A percentile compares a stretch with the other conserved stretches of the same genome.
phyloP scores from a whole-genome alignment of 441 rosid genomes.

The Populus hybrid region DNA sequence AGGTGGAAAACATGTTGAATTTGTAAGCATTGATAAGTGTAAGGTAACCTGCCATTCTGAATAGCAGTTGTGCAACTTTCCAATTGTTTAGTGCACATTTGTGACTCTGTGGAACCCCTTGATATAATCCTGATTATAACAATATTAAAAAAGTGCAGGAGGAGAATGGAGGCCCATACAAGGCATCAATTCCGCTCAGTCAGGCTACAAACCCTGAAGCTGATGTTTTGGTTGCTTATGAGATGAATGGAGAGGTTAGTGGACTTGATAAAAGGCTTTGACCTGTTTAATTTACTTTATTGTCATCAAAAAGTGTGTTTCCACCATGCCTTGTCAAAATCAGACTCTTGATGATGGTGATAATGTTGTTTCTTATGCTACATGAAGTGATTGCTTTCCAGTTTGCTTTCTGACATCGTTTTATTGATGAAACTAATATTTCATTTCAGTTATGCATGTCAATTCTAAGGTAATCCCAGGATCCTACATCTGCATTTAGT shows the following conservation, averaged over 20 bases:
- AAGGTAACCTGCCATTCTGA: slow-evolving; percentile 48
- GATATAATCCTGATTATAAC: neutral
- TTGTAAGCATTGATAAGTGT: slow-evolving; percentile 91
- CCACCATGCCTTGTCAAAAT: neutral
- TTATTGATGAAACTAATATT: neutral
- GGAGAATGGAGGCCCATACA: slow-evolving; percentile 97
- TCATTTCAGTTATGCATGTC: neutral
- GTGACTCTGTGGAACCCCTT: neutral
- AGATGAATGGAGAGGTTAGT: slow-evolving; percentile 96
- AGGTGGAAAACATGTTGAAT: slow-evolving; percentile 91
- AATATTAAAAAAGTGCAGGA: slow-evolving; percentile 45
- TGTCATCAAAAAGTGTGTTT: neutral
- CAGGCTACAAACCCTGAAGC: slow-evolving; percentile 95
- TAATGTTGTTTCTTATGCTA: neutral
- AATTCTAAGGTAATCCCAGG: neutral
- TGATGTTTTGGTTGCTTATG: slow-evolving; percentile 95
- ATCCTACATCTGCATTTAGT: neutral
- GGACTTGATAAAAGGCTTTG: neutral
- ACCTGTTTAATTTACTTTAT: neutral
- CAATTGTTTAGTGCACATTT: slow-evolving; percentile 1
- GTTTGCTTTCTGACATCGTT: neutral
- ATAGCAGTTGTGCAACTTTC: slow-evolving; percentile 12
- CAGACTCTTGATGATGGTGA: neutral
- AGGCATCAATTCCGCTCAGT: slow-evolving; percentile 86
- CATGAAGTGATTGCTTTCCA: neutral